A percentile compares a stretch with the other conserved stretches of the same genome.
Conservation (phyloP, 805 yeast genomes). For the Cyberlindnera veronae region DNA sequence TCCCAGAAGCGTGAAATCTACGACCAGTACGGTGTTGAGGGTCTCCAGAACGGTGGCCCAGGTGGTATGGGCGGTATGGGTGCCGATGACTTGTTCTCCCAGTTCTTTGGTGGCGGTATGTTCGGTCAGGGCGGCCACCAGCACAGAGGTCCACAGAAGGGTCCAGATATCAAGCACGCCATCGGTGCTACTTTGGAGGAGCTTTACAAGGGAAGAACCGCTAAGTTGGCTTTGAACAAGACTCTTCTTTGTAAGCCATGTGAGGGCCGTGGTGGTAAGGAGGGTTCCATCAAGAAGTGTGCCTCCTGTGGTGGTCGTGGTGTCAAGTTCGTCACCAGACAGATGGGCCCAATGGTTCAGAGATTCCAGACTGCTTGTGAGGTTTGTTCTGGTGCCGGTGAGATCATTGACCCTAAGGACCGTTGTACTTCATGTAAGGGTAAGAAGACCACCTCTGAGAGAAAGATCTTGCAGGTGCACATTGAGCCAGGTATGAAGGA, state of each 20-base stretch:
- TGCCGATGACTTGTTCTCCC: conserved; percentile 72
- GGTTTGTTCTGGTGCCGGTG: conserved; percentile 89
- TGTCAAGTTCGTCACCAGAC: conserved; percentile 86
- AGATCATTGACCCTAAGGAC: conserved; percentile 79
- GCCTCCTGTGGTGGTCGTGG: conserved; percentile 88
- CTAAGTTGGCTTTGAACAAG: conserved; percentile 91
- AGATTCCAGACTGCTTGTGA: conserved; percentile 95
- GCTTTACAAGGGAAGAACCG: conserved; percentile 87
- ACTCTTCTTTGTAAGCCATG: conserved; percentile 85
- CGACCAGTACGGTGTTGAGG: conserved; percentile 92
- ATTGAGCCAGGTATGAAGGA: conserved; percentile 96
- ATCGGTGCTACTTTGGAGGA: conserved; percentile 87
- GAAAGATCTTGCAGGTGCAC: conserved; percentile 91
- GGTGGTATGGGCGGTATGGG: conserved; percentile 68
- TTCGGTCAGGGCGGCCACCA: conserved; percentile 54
- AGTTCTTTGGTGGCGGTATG: conserved; percentile 77
- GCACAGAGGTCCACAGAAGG: conserved; percentile 81
- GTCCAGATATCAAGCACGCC: conserved; percentile 88
- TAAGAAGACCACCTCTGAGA: conserved; percentile 79
- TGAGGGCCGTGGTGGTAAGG: conserved; percentile 95
- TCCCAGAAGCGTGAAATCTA: conserved; percentile 83
- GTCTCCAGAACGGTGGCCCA: conserved; percentile 75
- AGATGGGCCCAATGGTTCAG: conserved; percentile 99
- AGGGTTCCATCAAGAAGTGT: conserved; percentile 86
- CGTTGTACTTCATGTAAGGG: conserved; percentile 87